phyloP scores from a whole-genome alignment of 78 protist genomes.

The Diacronema lutheri region DNA sequence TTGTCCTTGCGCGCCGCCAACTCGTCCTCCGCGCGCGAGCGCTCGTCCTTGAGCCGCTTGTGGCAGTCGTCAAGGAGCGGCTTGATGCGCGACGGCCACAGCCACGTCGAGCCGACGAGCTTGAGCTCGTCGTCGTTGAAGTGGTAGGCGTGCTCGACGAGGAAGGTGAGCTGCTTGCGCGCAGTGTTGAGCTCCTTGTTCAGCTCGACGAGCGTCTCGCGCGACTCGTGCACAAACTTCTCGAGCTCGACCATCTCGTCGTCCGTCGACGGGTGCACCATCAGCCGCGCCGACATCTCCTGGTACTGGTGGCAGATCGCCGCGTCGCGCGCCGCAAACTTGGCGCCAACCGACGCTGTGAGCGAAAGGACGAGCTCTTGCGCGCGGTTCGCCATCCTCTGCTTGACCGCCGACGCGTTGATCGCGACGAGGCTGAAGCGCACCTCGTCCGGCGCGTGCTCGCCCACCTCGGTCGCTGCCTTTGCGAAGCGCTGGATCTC shows the following conservation, averaged over 20 bases:
- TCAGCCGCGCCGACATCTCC: background rate
- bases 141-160: background rate
- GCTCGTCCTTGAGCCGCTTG: background rate
- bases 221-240: background rate
- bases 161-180: background rate
- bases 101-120: background rate
- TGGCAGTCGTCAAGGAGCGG: background rate
- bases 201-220: background rate
- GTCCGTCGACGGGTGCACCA: background rate
- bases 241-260: constrained; percentile 15
- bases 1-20: background rate
- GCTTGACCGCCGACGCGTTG: background rate
- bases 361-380: background rate
- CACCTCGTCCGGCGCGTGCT: background rate
- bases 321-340: too few relatives aligned
- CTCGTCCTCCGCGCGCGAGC: background rate
- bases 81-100: background rate
- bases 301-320: background rate
- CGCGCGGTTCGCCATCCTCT: background rate
- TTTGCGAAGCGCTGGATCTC: background rate
- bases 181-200: background rate
- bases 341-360: background rate
- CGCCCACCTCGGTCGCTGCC: background rate
- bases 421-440: background rate
- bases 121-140: background rate